Conservation (phyloP, 2,329 filamentous ascomycete genomes). For the Hypoxylon sp. region DNA sequence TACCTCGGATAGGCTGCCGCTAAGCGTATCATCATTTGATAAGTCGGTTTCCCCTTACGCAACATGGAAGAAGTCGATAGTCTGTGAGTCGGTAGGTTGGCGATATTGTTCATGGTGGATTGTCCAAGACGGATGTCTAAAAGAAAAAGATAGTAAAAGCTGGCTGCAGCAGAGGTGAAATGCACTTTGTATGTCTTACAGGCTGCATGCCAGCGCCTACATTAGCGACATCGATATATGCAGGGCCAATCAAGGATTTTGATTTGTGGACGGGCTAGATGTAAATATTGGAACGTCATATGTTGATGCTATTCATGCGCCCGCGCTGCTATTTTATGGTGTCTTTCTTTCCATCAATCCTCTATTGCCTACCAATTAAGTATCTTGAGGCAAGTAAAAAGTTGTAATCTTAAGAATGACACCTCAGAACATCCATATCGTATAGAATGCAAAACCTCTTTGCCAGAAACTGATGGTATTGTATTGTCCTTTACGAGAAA, state of each 20-base stretch:
- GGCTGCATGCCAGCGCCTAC: slow-evolving; percentile 36
- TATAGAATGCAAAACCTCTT: too few relatives aligned
- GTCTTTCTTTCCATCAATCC: neutral
- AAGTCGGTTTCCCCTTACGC: slow-evolving; percentile 34
- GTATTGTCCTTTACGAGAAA: too few relatives aligned
- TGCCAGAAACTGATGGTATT: too few relatives aligned
- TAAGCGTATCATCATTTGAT: slow-evolving; percentile 17
- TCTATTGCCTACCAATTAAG: too few relatives aligned
- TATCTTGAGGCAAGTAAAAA: too few relatives aligned
- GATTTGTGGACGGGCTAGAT: slow-evolving; percentile 13
- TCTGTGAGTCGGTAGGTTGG: slow-evolving; percentile 27
- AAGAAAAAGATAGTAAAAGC: slow-evolving; percentile 15
- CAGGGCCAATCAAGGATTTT: slow-evolving; percentile 17
- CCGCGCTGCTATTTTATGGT: neutral
- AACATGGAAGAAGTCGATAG: slow-evolving; percentile 22
- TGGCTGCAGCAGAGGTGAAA: slow-evolving; percentile 29
- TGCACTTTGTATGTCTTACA: slow-evolving; percentile 30
- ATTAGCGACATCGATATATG: slow-evolving; percentile 23
- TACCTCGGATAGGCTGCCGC: slow-evolving; percentile 15
- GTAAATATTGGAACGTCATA: slow-evolving; percentile 16
- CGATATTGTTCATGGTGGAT: slow-evolving; percentile 39
- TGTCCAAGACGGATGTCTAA: slow-evolving; percentile 12
- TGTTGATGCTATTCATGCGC: slow-evolving; percentile 1
- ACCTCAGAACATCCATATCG: too few relatives aligned
- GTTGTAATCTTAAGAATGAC: too few relatives aligned